Evolutionary conservation across 169 alveolate species (phyloP), one percentile per base, ranked within the genome.

Genomic region (Ichthyophthirius multifiliis): DNA sequence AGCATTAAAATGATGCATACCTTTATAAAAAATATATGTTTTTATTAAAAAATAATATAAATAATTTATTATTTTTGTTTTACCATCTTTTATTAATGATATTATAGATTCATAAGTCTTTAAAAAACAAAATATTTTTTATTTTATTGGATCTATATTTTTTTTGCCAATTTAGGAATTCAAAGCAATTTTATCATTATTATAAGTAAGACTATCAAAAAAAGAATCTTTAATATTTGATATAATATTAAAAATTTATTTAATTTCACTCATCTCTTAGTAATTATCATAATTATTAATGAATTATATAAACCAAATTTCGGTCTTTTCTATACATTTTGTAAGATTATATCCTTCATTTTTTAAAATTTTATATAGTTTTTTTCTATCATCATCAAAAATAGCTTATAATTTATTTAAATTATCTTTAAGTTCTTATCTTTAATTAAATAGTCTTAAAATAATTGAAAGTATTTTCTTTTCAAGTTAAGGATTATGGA

Each of bases 241-340:
- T 9, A 78, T 78, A 7, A 78, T 78, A 43, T 43, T 74, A n/a
- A 78, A 27, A 27, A 55, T 39, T 55, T 23, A 27, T 4, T 20
- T 23, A 4, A 23, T 34, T 16, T 67, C 41, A 13, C 65, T 73
- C 31, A 37, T 45, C 44, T 63, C 39, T 9, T 78, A 76, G 23
- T 34, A 62, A 15, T 35, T 18, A 3, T 78, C 39, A 7, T 45
- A 23, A 65, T 65, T 43, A 32, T 78, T 78, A 27, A 64, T 78
- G 10, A 64, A 78, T 9, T 78, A 76, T 27, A 65, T 67, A 23
- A 78, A 43, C 84, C 84, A 78, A 9, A 63, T 78, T 64, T 78
- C 84, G 4, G 84, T 63, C 30, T 67, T 41, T 15, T 78, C 84
- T 18, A 78, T 65, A 31, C 63, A 67, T 34, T 43, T n/a, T 43